Conservation (phyloP, 371 early-diverging fungal species). For the Dinochytrium kinnereticum region DNA sequence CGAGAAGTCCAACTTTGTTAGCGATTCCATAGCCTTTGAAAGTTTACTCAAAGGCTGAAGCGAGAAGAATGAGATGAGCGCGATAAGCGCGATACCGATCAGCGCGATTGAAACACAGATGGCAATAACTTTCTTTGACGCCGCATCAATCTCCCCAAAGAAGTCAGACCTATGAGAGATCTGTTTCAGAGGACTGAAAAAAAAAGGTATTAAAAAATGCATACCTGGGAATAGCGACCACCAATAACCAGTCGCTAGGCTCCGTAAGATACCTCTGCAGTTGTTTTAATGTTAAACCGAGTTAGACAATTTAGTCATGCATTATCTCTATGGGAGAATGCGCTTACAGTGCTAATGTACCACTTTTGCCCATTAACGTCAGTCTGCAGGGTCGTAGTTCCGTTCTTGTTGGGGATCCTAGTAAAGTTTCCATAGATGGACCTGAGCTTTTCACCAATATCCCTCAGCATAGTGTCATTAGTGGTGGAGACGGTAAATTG, state of each 20-base stretch:
- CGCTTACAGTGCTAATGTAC: not conserved
- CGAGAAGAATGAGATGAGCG: slow-evolving; percentile 8
- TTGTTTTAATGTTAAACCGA: not conserved
- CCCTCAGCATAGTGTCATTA: slow-evolving; percentile 1
- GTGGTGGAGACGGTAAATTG: slow-evolving; percentile 15
- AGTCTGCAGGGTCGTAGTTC: not conserved
- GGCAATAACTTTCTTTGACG: not conserved
- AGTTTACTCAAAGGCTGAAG: not conserved
- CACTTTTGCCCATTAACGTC: not conserved
- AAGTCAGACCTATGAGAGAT: not conserved
- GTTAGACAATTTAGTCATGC: too few relatives aligned
- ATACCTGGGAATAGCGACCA: slow-evolving; percentile 8
- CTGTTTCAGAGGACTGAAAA: not conserved
- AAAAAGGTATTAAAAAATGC: not conserved
- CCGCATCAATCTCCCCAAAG: slow-evolving; percentile 14
- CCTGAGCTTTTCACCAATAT: not conserved
- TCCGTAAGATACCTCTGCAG: not conserved
- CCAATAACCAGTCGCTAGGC: slow-evolving; percentile 5
- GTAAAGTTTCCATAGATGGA: slow-evolving; percentile 7
- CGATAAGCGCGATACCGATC: not conserved
- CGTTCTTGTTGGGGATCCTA: not conserved
- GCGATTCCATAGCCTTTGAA: slow-evolving; percentile 7
- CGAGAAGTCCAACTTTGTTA: slow-evolving; percentile 14
- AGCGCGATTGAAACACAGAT: slow-evolving; percentile 8
- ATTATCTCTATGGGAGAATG: too few relatives aligned